phyloP scores from a whole-genome alignment of 306 rosid species.

The Mimosa pudica region DNA sequence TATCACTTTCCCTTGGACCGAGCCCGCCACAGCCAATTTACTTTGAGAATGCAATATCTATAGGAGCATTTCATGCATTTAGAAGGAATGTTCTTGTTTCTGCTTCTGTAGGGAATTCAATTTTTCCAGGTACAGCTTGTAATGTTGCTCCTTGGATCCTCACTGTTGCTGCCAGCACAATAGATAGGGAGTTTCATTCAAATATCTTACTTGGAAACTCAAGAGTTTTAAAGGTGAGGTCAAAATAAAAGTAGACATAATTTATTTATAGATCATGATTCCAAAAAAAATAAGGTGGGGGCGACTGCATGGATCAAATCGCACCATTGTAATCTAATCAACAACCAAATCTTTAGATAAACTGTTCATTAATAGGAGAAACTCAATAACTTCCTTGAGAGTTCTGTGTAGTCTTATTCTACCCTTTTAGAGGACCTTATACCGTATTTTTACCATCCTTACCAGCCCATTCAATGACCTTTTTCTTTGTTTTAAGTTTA shows the following conservation, averaged over 20 bases:
- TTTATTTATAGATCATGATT: not conserved
- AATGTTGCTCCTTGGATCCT: conserved; percentile 84
- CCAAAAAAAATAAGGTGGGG: too few species aligned
- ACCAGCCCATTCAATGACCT: too few species aligned
- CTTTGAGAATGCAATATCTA: conserved; percentile 48
- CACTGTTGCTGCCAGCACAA: conserved; percentile 72
- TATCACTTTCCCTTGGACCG: conserved; percentile 76
- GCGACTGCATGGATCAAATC: too few species aligned
- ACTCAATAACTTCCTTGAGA: too few species aligned
- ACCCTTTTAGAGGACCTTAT: too few species aligned
- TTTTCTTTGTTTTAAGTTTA: too few species aligned
- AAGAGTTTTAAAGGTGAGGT: conserved; percentile 58
- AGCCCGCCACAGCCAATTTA: conserved; percentile 55
- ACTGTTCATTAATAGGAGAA: too few species aligned
- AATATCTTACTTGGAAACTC: conserved; percentile 60
- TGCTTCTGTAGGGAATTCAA: conserved; percentile 73
- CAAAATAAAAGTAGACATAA: conserved; percentile 7
- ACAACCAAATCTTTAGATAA: too few species aligned
- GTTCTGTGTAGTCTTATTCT: too few species aligned
- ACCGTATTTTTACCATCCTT: too few species aligned
- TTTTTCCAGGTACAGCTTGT: conserved; percentile 62
- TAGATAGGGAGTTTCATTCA: conserved; percentile 65
- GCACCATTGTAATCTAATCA: too few species aligned
- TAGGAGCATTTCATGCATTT: conserved; percentile 77
- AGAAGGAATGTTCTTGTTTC: conserved; percentile 66